Conservation (phyloP, 2,329 filamentous ascomycete species). For the Claviceps sorghi region DNA sequence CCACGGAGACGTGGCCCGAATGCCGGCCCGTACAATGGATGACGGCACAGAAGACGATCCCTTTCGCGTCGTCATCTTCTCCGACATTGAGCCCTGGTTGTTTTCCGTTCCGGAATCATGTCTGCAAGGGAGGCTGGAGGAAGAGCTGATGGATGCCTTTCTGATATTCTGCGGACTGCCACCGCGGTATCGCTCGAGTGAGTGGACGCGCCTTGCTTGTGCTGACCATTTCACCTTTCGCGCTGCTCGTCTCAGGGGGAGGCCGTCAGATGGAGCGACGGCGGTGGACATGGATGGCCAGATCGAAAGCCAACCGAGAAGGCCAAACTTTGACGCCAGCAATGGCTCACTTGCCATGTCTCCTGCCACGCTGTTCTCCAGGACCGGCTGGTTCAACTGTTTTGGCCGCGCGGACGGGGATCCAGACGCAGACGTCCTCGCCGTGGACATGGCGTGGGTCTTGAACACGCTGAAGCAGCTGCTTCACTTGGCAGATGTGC, state of each 20-base stretch:
- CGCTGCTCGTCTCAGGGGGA: not conserved
- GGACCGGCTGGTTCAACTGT: slow-evolving; percentile 29
- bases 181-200: slow-evolving; percentile 20
- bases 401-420: slow-evolving; percentile 16
- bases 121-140: slow-evolving; percentile 19
- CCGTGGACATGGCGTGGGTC: slow-evolving; percentile 31
- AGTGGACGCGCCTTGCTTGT: slow-evolving; percentile 17
- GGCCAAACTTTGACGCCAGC: slow-evolving; percentile 18
- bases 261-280: not conserved
- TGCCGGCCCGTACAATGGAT: slow-evolving; percentile 62
- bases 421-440: slow-evolving; percentile 6
- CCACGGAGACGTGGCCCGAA: slow-evolving; percentile 29
- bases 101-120: slow-evolving; percentile 29
- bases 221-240: slow-evolving; percentile 17
- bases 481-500: slow-evolving; percentile 24
- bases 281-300: slow-evolving; percentile 3
- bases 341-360: slow-evolving; percentile 20
- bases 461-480: slow-evolving; percentile 43
- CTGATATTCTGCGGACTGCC: slow-evolving; percentile 54
- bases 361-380: slow-evolving; percentile 39
- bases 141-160: slow-evolving; percentile 52
- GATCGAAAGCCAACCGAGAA: slow-evolving; percentile 10
- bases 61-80: slow-evolving; percentile 65
- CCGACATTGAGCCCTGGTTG: slow-evolving; percentile 56
- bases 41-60: slow-evolving; percentile 65